Conservation (phyloP, 257 asterid species). For the Solanum ossicruentum region DNA sequence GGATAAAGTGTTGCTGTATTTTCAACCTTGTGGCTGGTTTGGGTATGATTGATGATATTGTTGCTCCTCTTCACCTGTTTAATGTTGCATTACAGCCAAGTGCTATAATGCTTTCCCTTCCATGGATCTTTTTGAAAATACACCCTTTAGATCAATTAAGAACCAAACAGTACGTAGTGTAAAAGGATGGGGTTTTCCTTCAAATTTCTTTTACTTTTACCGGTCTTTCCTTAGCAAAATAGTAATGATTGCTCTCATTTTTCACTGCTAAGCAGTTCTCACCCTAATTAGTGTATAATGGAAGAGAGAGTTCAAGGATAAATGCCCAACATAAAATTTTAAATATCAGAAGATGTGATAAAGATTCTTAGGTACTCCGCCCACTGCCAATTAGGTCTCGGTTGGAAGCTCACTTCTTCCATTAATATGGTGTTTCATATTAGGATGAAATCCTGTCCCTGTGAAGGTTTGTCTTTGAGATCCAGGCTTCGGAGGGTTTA, state of each 20-base stretch:
- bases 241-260: not conserved
- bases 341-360: not conserved
- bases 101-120: not conserved
- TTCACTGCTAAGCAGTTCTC: not conserved
- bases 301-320: not conserved
- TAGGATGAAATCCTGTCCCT: not conserved
- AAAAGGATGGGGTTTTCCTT: not conserved
- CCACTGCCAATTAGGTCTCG: not conserved
- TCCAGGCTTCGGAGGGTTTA: not conserved
- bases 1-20: constrained; percentile 86
- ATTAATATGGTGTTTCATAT: not conserved
- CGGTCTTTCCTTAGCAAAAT: not conserved
- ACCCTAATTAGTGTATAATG: not conserved
- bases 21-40: constrained; percentile 99
- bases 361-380: not conserved
- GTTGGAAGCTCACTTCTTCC: not conserved
- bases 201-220: not conserved
- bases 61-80: not conserved
- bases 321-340: not conserved
- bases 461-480: not conserved
- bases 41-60: constrained; percentile 43
- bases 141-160: not conserved
- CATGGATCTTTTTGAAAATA: not conserved
- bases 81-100: not conserved
- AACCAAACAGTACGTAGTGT: not conserved